These are phyloP conservation scores for Penicillium silybi DNA, from an alignment of 495 filamentous ascomycete species.

Conservation along the genomic window DNA sequence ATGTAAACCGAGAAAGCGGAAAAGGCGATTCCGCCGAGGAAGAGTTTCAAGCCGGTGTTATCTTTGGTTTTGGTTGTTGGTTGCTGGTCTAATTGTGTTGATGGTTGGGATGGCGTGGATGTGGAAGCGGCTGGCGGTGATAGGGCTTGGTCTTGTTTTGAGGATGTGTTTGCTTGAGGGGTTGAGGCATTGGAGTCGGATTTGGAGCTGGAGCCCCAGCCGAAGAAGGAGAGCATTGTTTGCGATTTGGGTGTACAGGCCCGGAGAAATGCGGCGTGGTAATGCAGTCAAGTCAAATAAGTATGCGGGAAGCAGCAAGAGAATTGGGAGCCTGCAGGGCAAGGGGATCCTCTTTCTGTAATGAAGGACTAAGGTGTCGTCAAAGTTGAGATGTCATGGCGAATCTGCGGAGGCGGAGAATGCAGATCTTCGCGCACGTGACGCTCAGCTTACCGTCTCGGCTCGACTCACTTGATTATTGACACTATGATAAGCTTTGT, in stretches of 20 bases:
- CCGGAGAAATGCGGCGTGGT: neutral
- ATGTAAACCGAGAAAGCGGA: conserved; percentile 61
- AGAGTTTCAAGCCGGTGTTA: conserved; percentile 46
- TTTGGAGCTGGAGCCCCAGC: conserved; percentile 29
- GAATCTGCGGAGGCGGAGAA: conserved; percentile 12
- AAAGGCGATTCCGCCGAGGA: conserved; percentile 70
- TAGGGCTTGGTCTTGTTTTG: neutral
- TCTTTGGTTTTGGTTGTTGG: conserved; percentile 12
- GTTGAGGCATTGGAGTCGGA: conserved; percentile 5
- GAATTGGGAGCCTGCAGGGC: neutral
- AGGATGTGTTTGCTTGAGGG: conserved; percentile 4
- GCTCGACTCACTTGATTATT: neutral
- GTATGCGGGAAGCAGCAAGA: neutral
- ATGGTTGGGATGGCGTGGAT: conserved; percentile 9
- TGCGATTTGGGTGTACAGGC: neutral
- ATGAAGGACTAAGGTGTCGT: neutral
- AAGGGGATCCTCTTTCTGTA: neutral
- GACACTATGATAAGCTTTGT: neutral
- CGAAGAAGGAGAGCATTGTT: conserved; percentile 26
- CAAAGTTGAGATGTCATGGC: neutral
- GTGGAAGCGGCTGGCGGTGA: conserved; percentile 3
- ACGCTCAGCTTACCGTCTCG: neutral
- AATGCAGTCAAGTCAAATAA: neutral
- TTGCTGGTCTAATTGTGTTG: conserved; percentile 11
- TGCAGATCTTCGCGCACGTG: conserved; percentile 6